Base-by-base conservation (phyloP, 768 basidiomycete species). In the Leucocoprinus sp. region DNA sequence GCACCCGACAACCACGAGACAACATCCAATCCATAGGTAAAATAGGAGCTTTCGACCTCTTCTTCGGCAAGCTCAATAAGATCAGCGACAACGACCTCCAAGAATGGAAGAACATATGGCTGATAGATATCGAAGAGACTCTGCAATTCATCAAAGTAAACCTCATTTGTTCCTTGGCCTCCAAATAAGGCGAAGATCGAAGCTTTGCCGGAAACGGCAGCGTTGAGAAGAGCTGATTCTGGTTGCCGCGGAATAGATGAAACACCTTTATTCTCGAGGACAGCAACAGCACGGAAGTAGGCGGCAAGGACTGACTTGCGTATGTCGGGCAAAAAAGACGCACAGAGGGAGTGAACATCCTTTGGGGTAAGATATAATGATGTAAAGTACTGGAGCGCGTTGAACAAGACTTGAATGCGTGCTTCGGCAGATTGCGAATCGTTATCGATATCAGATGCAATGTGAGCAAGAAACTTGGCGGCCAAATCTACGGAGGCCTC, bases 131-230 rank as follows among this genome's bases (percentile, higher is more conserved):
- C 85, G 65, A 88, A 93, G 42, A 98, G 81, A 40, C 72, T 68
- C 67, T 95, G 88, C 15, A 99, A 75, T 63, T 98, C 96, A 61
- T 95, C 89, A 62, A 97, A 92, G 69, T 98, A 99, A 49, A 95
- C 87, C 60, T 98, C 96, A 64, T 98, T 98, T 49, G 86, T 90
- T 48, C 96, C 96, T 65, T 99, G 96, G 11, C 96, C 96, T 42
- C 95, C 95, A 60, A 99, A 99, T 31, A 99, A 70, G 42, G 91
- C 95, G 65, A 86, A 97, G 55, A 97, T 68, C 37, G 75, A 85
- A 43, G 78, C 83, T 35, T 82, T 74, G 37, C 77, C 75, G n/a
- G 71, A 60, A 37, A 65, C 57, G 26, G 78, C 78, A 29, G 83
- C 81, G 8, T 69, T 62, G 47, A 93, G 64, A 18, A 93, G 78